Evolutionary conservation across 441 rosid species (phyloP).

Genomic region (Manihot esculenta): DNA sequence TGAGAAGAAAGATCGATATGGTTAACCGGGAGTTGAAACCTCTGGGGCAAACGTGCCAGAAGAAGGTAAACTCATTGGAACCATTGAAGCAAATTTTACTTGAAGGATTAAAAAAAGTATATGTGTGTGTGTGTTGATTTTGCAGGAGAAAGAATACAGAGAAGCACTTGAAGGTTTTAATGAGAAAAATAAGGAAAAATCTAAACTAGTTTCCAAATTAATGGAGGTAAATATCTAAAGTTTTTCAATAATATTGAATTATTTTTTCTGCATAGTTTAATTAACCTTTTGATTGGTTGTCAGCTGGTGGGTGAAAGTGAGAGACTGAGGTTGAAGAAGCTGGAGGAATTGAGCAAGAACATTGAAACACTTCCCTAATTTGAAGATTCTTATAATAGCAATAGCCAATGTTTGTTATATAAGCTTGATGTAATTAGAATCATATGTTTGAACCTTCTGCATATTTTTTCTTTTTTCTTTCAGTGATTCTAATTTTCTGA

Average conservation of each 20-base stretch:
- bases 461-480: constrained; percentile 16
- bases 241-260: too few species aligned
- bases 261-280: constrained; percentile 8
- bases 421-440: constrained; percentile 31
- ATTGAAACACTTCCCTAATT: constrained; percentile 44
- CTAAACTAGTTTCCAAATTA: constrained; percentile 63
- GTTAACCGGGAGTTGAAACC: constrained; percentile 71
- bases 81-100: not conserved
- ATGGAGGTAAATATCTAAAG: constrained; percentile 60
- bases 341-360: constrained; percentile 82
- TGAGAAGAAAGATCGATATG: constrained; percentile 69
- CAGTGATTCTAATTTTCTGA: constrained; percentile 28
- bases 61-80: too few species aligned
- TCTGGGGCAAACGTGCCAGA: constrained; percentile 68
- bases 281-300: not conserved
- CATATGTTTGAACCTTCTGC: constrained; percentile 17
- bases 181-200: constrained; percentile 84
- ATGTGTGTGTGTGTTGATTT: too few species aligned
- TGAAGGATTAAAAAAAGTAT: too few species aligned
- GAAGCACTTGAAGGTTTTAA: constrained; percentile 86
- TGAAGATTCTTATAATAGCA: constrained; percentile 15
- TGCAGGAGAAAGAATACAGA: constrained; percentile 86
- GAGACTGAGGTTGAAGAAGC: constrained; percentile 75
- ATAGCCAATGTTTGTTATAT: constrained; percentile 12
- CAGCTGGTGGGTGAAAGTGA: constrained; percentile 89